Conservation (phyloP, 1,284 basidiomycete species). For the Peniophora sp. region DNA sequence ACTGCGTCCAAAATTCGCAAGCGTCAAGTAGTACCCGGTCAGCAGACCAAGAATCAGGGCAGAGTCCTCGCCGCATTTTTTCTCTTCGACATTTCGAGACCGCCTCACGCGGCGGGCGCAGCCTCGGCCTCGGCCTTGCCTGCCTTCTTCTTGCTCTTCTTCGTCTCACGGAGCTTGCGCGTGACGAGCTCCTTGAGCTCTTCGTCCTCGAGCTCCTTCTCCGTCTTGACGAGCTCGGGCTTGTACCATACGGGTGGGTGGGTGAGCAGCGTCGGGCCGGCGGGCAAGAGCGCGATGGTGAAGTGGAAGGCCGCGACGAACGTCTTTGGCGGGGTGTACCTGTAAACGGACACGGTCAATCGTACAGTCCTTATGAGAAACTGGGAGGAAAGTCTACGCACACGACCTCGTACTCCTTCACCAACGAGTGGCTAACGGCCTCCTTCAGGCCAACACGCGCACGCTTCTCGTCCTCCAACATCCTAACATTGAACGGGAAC, state of each 20-base stretch:
- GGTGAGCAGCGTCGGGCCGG: constrained; percentile 79
- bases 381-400: constrained; percentile 30
- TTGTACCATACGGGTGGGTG: constrained; percentile 91
- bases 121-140: constrained; percentile 24
- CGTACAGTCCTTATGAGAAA: neutral
- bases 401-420: constrained; percentile 89
- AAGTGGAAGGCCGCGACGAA: constrained; percentile 94
- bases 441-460: constrained; percentile 94
- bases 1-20: too few species aligned
- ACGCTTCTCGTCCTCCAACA: constrained; percentile 91
- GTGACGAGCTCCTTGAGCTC: constrained; percentile 75
- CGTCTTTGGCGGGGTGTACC: constrained; percentile 74
- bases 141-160: constrained; percentile 89
- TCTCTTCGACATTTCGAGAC: too few species aligned
- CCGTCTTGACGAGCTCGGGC: constrained; percentile 80
- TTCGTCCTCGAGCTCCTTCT: constrained; percentile 84
- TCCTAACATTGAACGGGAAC: constrained; percentile 96
- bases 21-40: too few species aligned
- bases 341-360: constrained; percentile 18
- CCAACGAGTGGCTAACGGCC: constrained; percentile 86
- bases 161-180: constrained; percentile 79
- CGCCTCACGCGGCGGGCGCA: too few species aligned
- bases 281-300: constrained; percentile 83
- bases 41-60: too few species aligned
- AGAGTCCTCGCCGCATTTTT: too few species aligned